Percentiles rank a stretch among this genome's conserved stretches.
These are phyloP conservation scores for Alternaria rosae DNA, from an alignment of 2,329 filamentous ascomycete genomes.

Conservation along the genomic window DNA sequence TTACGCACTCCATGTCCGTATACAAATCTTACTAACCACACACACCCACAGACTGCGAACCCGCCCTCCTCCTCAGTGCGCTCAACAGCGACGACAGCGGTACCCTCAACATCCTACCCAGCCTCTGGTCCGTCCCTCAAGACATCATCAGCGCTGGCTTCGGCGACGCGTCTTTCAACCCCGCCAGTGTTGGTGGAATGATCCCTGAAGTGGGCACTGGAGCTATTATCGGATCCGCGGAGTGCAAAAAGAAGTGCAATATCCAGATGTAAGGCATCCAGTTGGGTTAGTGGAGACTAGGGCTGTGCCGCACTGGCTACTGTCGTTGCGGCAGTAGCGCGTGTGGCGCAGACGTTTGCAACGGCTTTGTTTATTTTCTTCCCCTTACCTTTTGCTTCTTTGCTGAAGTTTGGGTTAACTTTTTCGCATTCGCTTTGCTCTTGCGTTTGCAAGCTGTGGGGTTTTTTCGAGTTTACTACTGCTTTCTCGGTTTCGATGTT, in stretches of 20 bases:
- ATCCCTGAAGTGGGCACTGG: constrained; percentile 55
- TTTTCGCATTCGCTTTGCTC: neutral
- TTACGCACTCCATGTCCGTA: neutral
- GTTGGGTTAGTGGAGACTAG: neutral
- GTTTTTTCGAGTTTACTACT: neutral
- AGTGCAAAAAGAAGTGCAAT: constrained; percentile 50
- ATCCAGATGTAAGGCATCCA: constrained; percentile 11
- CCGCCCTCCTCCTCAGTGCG: constrained; percentile 59
- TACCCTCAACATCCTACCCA: constrained; percentile 58
- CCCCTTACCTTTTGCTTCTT: neutral
- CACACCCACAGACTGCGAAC: constrained; percentile 53
- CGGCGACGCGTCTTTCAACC: constrained; percentile 46
- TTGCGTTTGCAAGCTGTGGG: neutral
- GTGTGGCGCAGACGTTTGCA: neutral
- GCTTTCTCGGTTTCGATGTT: neutral
- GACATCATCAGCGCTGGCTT: constrained; percentile 56
- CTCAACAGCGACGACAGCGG: constrained; percentile 59
- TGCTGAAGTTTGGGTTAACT: neutral
- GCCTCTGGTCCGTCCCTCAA: constrained; percentile 50
- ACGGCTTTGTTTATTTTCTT: neutral
- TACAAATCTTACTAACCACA: neutral
- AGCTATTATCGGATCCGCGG: constrained; percentile 50
- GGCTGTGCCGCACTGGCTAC: neutral
- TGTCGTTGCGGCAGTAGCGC: neutral
- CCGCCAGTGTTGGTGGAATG: constrained; percentile 36